Percentiles rank a stretch among this genome's conserved stretches.
Evolutionary conservation across 805 yeast genomes (phyloP).

Genomic region (Ogataea degrootiae): DNA sequence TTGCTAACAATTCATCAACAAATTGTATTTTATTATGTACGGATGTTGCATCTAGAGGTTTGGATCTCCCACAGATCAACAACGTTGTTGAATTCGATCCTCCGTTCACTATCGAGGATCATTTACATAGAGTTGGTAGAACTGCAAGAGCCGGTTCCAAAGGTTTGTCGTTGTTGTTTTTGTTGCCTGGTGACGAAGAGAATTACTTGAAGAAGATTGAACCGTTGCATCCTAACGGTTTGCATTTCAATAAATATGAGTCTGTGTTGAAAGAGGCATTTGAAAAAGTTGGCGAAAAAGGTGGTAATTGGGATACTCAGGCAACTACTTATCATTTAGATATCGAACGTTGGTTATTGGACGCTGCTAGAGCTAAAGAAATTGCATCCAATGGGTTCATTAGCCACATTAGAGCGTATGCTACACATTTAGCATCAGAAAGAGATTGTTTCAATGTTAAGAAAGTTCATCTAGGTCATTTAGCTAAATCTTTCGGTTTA

Average conservation of each 20-base stretch:
- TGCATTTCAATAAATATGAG: slow-evolving; percentile 47
- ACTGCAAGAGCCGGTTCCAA: slow-evolving; percentile 94
- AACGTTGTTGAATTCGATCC: slow-evolving; percentile 92
- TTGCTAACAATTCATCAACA: slow-evolving; percentile 38
- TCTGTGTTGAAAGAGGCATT: slow-evolving; percentile 28
- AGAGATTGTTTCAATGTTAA: slow-evolving; percentile 77
- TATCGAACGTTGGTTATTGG: slow-evolving; percentile 83
- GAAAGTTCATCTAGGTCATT: slow-evolving; percentile 85
- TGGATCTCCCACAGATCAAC: slow-evolving; percentile 83
- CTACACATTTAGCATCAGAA: slow-evolving; percentile 86
- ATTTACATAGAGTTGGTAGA: slow-evolving; percentile 93
- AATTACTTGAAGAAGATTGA: slow-evolving; percentile 63
- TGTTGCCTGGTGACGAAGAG: slow-evolving; percentile 89
- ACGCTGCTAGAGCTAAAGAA: slow-evolving; percentile 53
- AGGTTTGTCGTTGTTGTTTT: slow-evolving; percentile 74
- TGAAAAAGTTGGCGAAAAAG: slow-evolving; percentile 20
- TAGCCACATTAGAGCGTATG: slow-evolving; percentile 90
- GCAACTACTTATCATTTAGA: slow-evolving; percentile 96
- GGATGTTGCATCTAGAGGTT: slow-evolving; percentile 96
- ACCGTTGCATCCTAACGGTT: slow-evolving; percentile 44
- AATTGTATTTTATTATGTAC: slow-evolving; percentile 77
- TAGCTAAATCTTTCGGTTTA: slow-evolving; percentile 91
- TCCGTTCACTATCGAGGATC: slow-evolving; percentile 91
- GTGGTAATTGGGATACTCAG: slow-evolving; percentile 74
- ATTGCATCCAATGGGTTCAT: slow-evolving; percentile 77